Evolutionary conservation across 768 basidiomycete genomes (phyloP), one percentile per base, ranked within the genome.

Genomic region (Suillus brevipes): DNA sequence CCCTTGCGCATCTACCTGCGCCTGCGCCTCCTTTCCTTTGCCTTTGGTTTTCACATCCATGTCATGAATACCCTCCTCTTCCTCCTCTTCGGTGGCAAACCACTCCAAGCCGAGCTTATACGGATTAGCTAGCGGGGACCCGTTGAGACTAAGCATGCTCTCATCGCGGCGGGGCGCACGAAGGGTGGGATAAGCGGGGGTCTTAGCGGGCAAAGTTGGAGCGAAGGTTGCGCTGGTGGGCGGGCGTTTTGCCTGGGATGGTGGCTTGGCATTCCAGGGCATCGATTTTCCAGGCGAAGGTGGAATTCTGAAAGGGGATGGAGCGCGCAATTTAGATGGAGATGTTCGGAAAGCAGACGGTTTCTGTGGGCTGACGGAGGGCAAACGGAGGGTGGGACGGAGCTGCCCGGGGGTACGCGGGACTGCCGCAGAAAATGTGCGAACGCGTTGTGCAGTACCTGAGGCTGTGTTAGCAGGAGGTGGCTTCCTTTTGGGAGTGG

Each of bases 121-220:
- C 1, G 92, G 91, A 72, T 93, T 93, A 20, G 88, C 86, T 20
- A 94, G 81, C 0, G 93, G 93, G 0, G 91, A 92, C 5, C 93
- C 93, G 66, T 95, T 94, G 23, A 90, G 76, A 70, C 91, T 91
- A 59, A 94, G 81, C 85, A 94, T 86, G 70, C 82, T 87, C 75
- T 95, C 93, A 70, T 92, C 86, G 67, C 82, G 85, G 49, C 89
- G 85, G 13, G 91, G 89, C 72, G 88, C 80, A 31, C 92, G 87
- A 56, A 89, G 79, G 5, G 82, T 73, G 20, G 83, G 78, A 67
- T 71, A 84, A 63, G 68, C 77, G 66, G 78, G 79, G 9, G 76
- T 78, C 62, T 79, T 75, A 50, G 77, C 74, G 25, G 78, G 79
- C 20, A 84, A 83, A 7, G 81, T 75, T 0, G 92, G 93, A 60